These are phyloP conservation scores for Tricholoma sp. DNA, from an alignment of 768 basidiomycete species.

Conservation along the genomic window DNA sequence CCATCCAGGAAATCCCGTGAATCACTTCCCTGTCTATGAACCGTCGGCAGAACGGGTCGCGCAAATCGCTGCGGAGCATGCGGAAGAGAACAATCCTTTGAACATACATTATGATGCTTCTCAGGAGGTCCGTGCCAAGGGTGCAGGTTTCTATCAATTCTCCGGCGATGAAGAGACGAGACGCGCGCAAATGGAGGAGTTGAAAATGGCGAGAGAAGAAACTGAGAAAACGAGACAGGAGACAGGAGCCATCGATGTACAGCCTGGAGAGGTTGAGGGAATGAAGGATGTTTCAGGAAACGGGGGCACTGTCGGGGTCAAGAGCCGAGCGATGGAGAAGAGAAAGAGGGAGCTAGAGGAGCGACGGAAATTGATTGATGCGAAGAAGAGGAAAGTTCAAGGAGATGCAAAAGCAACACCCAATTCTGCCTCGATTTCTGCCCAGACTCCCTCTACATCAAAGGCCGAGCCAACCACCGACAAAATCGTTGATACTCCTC, in stretches of 20 bases:
- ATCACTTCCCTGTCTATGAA: conserved; percentile 85
- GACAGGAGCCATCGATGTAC: conserved; percentile 52
- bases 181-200: conserved; percentile 75
- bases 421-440: conserved; percentile 1
- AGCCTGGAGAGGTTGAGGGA: conserved; percentile 74
- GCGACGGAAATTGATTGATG: conserved; percentile 54
- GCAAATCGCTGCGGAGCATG: conserved; percentile 63
- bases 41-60: conserved; percentile 77
- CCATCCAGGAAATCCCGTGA: conserved; percentile 66
- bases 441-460: conserved; percentile 1
- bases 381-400: conserved; percentile 55
- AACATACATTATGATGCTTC: conserved; percentile 78
- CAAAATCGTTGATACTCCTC: neutral
- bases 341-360: conserved; percentile 72
- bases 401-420: conserved; percentile 8
- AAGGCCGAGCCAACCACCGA: neutral
- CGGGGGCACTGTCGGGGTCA: conserved; percentile 21
- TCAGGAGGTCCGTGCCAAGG: conserved; percentile 80
- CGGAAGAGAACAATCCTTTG: conserved; percentile 70
- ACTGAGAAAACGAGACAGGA: conserved; percentile 62
- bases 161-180: conserved; percentile 81
- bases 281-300: conserved; percentile 43
- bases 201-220: conserved; percentile 62
- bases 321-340: conserved; percentile 65
- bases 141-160: conserved; percentile 91